phyloP scores from a whole-genome alignment of 2,329 filamentous ascomycete genomes.

The Colletotrichum spaethianum region DNA sequence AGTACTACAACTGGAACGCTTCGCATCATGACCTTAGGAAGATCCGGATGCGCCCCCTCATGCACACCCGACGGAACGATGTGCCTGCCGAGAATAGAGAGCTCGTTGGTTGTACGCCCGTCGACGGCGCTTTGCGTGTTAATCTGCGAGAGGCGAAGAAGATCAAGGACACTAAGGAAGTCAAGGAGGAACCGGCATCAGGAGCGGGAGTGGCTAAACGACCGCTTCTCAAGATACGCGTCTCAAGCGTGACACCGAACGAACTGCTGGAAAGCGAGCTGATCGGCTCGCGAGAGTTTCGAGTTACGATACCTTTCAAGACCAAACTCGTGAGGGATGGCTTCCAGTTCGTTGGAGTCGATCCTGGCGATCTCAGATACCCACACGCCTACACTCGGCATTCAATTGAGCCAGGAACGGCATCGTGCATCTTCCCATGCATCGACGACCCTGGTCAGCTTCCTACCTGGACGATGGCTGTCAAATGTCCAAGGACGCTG shows the following conservation, averaged over 20 bases:
- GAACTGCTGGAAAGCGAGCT: slow-evolving; percentile 48
- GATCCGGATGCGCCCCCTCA: slow-evolving; percentile 73
- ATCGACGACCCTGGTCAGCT: slow-evolving; percentile 87
- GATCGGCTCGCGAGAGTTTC: slow-evolving; percentile 69
- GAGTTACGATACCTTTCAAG: slow-evolving; percentile 80
- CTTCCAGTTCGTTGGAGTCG: slow-evolving; percentile 90
- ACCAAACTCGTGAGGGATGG: slow-evolving; percentile 85
- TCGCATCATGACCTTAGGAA: slow-evolving; percentile 83
- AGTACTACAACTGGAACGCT: slow-evolving; percentile 73
- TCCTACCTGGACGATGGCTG: slow-evolving; percentile 89
- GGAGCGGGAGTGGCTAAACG: slow-evolving; percentile 44
- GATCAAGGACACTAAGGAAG: slow-evolving; percentile 31
- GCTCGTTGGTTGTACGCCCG: slow-evolving; percentile 68
- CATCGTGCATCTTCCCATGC: slow-evolving; percentile 92
- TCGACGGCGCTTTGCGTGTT: slow-evolving; percentile 66
- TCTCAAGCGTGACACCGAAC: slow-evolving; percentile 53
- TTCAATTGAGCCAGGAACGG: slow-evolving; percentile 81
- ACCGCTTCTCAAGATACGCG: slow-evolving; percentile 60
- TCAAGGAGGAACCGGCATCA: slow-evolving; percentile 20
- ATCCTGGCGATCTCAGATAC: slow-evolving; percentile 84
- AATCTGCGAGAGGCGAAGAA: slow-evolving; percentile 53
- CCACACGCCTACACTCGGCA: slow-evolving; percentile 94
- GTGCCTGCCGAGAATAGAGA: slow-evolving; percentile 70
- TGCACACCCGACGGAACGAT: slow-evolving; percentile 66
- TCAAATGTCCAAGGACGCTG: slow-evolving; percentile 88